A percentile compares a stretch with the other conserved stretches of the same genome.
These are phyloP conservation scores for Trichoderma semiorbis DNA, from an alignment of 2,329 filamentous ascomycete genomes.

Conservation along the genomic window DNA sequence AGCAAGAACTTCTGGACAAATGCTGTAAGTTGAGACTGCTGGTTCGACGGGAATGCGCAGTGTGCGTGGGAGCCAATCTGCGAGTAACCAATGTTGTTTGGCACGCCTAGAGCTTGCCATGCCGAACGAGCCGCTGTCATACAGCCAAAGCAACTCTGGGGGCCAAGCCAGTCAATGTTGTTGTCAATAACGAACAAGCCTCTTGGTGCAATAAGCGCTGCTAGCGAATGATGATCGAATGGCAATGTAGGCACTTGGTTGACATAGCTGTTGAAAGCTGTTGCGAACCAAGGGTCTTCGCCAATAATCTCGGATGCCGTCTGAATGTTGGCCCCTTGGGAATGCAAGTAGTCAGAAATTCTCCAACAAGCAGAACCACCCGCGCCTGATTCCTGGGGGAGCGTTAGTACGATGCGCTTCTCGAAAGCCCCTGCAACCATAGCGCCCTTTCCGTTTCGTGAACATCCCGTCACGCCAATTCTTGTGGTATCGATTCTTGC, in stretches of 20 bases:
- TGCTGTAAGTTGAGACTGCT: conserved; percentile 2
- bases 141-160: conserved; percentile 6
- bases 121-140: conserved; percentile 6
- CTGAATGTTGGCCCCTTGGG: conserved; percentile 5
- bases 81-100: not conserved
- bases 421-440: conserved; percentile 2
- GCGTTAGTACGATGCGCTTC: not conserved
- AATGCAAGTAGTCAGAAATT: not conserved
- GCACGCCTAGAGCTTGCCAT: conserved; percentile 1
- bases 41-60: conserved; percentile 1
- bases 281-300: conserved; percentile 4
- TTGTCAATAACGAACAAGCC: not conserved
- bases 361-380: conserved; percentile 5
- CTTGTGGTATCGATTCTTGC: conserved; percentile 1
- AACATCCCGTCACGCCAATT: conserved; percentile 5
- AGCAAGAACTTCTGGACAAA: conserved; percentile 8
- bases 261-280: conserved; percentile 1
- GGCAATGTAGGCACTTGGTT: conserved; percentile 1
- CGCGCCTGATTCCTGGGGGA: conserved; percentile 7
- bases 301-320: conserved; percentile 7
- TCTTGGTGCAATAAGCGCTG: not conserved
- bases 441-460: conserved; percentile 3
- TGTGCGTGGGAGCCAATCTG: conserved; percentile 11
- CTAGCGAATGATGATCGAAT: not conserved
- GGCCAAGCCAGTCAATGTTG: conserved; percentile 9